A percentile compares a stretch with the other conserved stretches of the same genome.
Conservation (phyloP, 352 stramenopile genomes). For the Phytophthora idaei region DNA sequence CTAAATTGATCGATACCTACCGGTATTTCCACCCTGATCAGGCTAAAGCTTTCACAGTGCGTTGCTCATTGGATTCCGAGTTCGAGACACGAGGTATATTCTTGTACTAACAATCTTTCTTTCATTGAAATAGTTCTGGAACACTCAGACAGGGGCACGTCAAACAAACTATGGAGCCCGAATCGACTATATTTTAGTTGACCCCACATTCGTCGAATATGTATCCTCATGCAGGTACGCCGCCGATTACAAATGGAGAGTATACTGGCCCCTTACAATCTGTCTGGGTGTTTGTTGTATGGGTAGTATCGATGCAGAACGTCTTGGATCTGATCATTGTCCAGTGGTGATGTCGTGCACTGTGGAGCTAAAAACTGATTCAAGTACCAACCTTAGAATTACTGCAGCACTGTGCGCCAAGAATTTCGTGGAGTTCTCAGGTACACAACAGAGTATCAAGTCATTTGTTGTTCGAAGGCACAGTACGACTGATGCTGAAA, state of each 20-base stretch:
- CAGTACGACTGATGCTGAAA: conserved; percentile 6
- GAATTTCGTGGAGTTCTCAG: conserved; percentile 77
- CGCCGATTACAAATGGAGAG: background rate
- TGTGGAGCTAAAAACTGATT: conserved; percentile 37
- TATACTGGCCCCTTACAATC: background rate
- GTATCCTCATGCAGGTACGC: conserved; percentile 64
- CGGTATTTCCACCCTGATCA: conserved; percentile 75
- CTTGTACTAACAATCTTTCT: conserved; percentile 1
- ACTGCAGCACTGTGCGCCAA: conserved; percentile 67
- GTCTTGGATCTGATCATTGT: conserved; percentile 80
- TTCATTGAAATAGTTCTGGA: conserved; percentile 74
- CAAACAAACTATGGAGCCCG: conserved; percentile 92
- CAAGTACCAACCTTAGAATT: conserved; percentile 20
- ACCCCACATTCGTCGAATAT: conserved; percentile 52
- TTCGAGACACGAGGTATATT: background rate
- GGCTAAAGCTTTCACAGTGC: conserved; percentile 82
- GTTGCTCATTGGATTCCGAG: conserved; percentile 6
- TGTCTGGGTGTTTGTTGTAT: conserved; percentile 2
- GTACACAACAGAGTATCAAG: conserved; percentile 74
- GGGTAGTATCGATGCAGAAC: conserved; percentile 55
- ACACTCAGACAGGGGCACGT: conserved; percentile 77
- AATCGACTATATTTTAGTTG: conserved; percentile 91
- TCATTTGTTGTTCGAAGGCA: conserved; percentile 39
- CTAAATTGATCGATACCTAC: conserved; percentile 79
- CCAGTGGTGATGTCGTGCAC: conserved; percentile 59